Evolutionary conservation across 1,139 yeast species (phyloP).

Genomic region (Ashbya aceris): DNA sequence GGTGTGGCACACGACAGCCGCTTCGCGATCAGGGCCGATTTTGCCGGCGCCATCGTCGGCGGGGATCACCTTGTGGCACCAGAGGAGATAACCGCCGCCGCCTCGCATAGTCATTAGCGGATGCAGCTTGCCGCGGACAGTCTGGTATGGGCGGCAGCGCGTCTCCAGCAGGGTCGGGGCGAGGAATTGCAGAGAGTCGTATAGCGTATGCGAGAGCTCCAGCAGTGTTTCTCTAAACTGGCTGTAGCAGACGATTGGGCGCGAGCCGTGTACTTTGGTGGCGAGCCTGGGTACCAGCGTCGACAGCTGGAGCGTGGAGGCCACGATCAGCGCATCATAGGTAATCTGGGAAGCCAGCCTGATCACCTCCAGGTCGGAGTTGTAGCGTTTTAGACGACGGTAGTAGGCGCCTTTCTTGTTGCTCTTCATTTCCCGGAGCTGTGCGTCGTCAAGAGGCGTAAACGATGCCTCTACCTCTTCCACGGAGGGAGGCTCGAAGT

Average conservation of each 20-base stretch:
- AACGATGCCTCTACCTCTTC: conserved; percentile 42
- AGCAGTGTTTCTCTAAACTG: conserved; percentile 73
- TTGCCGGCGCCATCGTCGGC: conserved; percentile 35
- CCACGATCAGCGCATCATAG: conserved; percentile 72
- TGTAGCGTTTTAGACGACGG: conserved; percentile 40
- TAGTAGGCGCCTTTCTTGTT: conserved; percentile 58
- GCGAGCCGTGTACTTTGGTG: conserved; percentile 70
- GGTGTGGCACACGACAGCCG: too few relatives aligned
- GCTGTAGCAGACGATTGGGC: conserved; percentile 75
- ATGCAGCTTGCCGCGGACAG: conserved; percentile 88
- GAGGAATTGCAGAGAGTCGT: conserved; percentile 57
- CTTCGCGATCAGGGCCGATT: too few relatives aligned
- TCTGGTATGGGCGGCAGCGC: conserved; percentile 78
- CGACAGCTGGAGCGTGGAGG: conserved; percentile 63
- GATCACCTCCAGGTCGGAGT: conserved; percentile 44
- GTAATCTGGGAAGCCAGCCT: conserved; percentile 41
- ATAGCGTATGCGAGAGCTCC: conserved; percentile 59
- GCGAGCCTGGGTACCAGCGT: conserved; percentile 54
- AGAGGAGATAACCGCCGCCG: conserved; percentile 80
- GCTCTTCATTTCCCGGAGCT: conserved; percentile 47
- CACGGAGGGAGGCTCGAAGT: conserved; percentile 55
- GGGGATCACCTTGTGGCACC: conserved; percentile 77
- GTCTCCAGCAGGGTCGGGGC: conserved; percentile 82
- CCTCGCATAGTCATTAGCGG: conserved; percentile 93
- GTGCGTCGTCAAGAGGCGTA: conserved; percentile 42